phyloP scores from a whole-genome alignment of 108 stramenopile species.

The Nitzschia sp. region DNA sequence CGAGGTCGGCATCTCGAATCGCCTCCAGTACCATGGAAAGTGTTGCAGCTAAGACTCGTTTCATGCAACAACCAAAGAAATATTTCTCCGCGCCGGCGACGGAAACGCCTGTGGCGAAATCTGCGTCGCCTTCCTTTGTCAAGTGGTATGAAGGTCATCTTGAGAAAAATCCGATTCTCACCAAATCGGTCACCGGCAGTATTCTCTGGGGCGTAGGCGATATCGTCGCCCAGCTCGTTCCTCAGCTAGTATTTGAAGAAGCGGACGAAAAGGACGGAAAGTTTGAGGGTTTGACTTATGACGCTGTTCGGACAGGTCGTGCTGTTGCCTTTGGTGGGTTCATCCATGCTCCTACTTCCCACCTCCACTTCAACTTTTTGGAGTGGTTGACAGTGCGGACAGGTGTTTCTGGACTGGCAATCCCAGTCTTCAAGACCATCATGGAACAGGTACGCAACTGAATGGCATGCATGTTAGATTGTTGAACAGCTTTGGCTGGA shows the following conservation, averaged over 20 bases:
- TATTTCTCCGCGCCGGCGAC: neutral
- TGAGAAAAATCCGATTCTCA: slow-evolving; percentile 48
- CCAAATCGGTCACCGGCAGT: slow-evolving; percentile 67
- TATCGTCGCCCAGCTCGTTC: slow-evolving; percentile 69
- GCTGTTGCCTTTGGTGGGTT: slow-evolving; percentile 68
- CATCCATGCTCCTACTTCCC: slow-evolving; percentile 70
- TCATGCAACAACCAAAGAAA: neutral
- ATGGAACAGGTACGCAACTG: slow-evolving; percentile 67
- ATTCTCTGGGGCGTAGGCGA: slow-evolving; percentile 79
- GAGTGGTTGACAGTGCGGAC: slow-evolving; percentile 70
- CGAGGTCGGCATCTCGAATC: neutral
- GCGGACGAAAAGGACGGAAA: neutral
- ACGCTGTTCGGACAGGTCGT: slow-evolving; percentile 54
- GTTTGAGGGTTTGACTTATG: slow-evolving; percentile 37
- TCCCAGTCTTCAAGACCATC: slow-evolving; percentile 74
- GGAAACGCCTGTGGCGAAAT: neutral
- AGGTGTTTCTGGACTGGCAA: slow-evolving; percentile 50
- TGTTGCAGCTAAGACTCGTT: neutral
- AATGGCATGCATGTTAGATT: neutral
- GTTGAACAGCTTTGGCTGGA: neutral
- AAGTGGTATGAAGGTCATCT: slow-evolving; percentile 76
- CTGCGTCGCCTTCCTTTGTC: slow-evolving; percentile 38
- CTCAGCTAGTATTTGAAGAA: slow-evolving; percentile 21
- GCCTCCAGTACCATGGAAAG: neutral
- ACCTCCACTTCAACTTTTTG: slow-evolving; percentile 79